Evolutionary conservation across 2,329 filamentous ascomycete genomes (phyloP).

Genomic region (Periglandula ipomoeae): DNA sequence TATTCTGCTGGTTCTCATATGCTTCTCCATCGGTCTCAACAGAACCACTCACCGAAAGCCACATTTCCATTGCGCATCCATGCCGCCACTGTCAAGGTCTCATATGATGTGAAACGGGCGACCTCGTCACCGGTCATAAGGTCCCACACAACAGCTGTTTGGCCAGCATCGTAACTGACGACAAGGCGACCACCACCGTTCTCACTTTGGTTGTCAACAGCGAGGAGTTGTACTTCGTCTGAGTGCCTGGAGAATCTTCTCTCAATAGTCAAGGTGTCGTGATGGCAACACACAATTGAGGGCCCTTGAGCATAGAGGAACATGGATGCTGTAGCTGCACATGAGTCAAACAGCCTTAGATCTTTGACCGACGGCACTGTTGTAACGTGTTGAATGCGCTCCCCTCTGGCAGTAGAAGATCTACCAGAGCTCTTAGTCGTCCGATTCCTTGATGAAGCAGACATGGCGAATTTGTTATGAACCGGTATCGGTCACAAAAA

Average conservation of each 20-base stretch:
- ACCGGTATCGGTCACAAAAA: constrained; percentile 7
- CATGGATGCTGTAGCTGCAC: constrained; percentile 82
- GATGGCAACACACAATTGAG: constrained; percentile 77
- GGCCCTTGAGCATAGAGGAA: constrained; percentile 82
- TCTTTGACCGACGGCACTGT: constrained; percentile 41
- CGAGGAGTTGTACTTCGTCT: constrained; percentile 74
- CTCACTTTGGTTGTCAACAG: constrained; percentile 87
- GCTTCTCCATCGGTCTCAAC: not conserved
- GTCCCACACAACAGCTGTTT: constrained; percentile 96
- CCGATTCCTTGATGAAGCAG: constrained; percentile 48
- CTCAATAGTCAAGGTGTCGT: constrained; percentile 86
- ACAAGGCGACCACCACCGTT: constrained; percentile 74
- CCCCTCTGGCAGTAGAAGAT: constrained; percentile 36
- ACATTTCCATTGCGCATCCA: constrained; percentile 99
- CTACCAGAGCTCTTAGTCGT: constrained; percentile 49
- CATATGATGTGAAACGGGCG: constrained; percentile 85
- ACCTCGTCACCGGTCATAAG: constrained; percentile 85
- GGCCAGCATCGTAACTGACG: constrained; percentile 84
- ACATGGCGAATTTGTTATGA: constrained; percentile 36
- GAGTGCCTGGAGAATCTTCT: constrained; percentile 75
- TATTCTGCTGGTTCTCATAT: not conserved
- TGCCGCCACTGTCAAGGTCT: constrained; percentile 70
- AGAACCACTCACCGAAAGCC: constrained; percentile 67
- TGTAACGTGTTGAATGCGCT: constrained; percentile 39
- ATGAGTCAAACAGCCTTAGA: constrained; percentile 65